These are phyloP conservation scores for Orbilia quercus DNA, from an alignment of 2,329 filamentous ascomycete genomes.

Conservation along the genomic window DNA sequence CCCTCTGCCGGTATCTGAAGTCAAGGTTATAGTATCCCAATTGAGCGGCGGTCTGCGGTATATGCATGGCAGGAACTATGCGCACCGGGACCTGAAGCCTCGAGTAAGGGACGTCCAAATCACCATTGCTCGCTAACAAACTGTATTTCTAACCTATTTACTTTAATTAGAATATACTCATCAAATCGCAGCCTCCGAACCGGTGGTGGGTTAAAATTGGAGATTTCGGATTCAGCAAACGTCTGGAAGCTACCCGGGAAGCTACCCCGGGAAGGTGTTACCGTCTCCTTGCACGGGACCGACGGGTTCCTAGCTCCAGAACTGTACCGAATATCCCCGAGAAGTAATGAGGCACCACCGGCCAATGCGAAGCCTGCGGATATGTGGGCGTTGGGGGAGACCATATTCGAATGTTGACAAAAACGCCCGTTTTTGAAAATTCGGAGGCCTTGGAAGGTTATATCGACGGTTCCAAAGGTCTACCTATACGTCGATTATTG, in stretches of 20 bases:
- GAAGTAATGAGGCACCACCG: background rate
- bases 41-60: constrained; percentile 3
- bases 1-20: background rate
- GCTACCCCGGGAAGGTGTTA: too few relatives aligned
- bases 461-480: background rate
- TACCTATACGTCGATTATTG: background rate
- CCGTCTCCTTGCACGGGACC: constrained; percentile 1
- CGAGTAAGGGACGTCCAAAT: background rate
- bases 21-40: constrained; percentile 6
- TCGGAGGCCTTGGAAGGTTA: background rate
- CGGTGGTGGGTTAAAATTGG: constrained; percentile 22
- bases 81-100: constrained; percentile 12
- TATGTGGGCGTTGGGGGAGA: constrained; percentile 21
- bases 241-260: background rate
- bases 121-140: background rate
- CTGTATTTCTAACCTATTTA: background rate
- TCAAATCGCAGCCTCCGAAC: constrained; percentile 5
- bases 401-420: background rate
- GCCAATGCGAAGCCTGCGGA: constrained; percentile 9
- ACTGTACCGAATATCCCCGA: background rate
- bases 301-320: constrained; percentile 13
- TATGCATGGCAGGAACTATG: constrained; percentile 22
- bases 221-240: constrained; percentile 20
- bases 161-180: constrained; percentile 8
- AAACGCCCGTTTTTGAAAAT: constrained; percentile 6